Base-by-base conservation (phyloP, 2,329 filamentous ascomycete genomes). In the Phialemoniopsis sp. region DNA sequence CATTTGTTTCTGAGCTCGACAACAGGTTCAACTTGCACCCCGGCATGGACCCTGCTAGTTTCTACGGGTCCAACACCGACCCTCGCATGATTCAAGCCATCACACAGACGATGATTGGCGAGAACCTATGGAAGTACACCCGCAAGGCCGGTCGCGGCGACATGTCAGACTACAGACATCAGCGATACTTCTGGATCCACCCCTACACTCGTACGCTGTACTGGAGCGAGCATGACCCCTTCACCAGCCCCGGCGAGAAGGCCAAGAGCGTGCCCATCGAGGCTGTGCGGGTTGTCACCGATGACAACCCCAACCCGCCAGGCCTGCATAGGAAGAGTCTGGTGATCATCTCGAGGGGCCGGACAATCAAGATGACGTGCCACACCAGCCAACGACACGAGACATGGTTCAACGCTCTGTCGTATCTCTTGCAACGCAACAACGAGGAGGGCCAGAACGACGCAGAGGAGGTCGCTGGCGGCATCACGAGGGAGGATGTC, bases 81-180 rank as follows among this genome's bases (percentile, higher is more conserved):
- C 91, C 91, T 46, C 87, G 91, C 52, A 96, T 98, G 89, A 97
- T 98, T 51, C 89, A 96, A 67, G 93, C 93, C 36, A 96, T 98
- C 49, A 98, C 93, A 3, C 91, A 98, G 64, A 97, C 93, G 14
- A 98, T 98, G 93, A 97, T 98, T 56, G 93, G 93, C 40, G 93
- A 98, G 61, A 97, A 91, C 61, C 73, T 98, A 31, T 98, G 93
- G 93, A 98, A 98, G 62, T 98, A 98, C 64, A 98, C 93, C 0
- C 85, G 93, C 54, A 95, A 93, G 68, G 76, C 90, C 43, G 90
- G 89, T n/a, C 84, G 91, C 17, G 86, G 82, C 39, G 87, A 89
- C 46, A 81, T 95, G 64, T 97, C 90, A 1, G 85, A 83, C 51
- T 95, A 90, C 40, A 80, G 93, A 38, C 93, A 98, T 63, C 81